Evolutionary conservation across 495 filamentous ascomycete species (phyloP).

Genomic region (Aspergillus campestris): DNA sequence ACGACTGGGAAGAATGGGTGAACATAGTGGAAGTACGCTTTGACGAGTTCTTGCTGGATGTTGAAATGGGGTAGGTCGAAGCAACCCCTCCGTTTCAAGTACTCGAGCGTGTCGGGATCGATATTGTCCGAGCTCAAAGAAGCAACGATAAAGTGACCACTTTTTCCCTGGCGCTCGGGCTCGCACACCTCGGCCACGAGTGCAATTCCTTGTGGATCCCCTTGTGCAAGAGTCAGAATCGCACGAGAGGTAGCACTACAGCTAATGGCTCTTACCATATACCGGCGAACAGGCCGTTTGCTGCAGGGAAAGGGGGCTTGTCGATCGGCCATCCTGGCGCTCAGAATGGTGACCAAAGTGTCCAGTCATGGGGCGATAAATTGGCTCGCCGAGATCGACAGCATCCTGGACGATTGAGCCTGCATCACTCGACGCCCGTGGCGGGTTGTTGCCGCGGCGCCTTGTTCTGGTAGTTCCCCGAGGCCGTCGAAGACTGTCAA

Average conservation of each 20-base stretch:
- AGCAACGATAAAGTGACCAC: not conserved
- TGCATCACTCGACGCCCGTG: too few relatives aligned
- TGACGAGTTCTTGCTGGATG: not conserved
- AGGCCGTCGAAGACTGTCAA: too few relatives aligned
- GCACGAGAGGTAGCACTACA: not conserved
- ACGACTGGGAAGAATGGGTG: slow-evolving; percentile 1
- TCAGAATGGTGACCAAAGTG: too few relatives aligned
- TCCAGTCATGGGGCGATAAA: not conserved
- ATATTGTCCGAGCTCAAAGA: not conserved
- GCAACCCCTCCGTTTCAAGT: not conserved
- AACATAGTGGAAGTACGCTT: slow-evolving; percentile 2
- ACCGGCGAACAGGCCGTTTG: not conserved
- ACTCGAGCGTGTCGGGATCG: not conserved
- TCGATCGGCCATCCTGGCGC: not conserved
- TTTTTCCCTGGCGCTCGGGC: not conserved
- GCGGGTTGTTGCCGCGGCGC: too few relatives aligned
- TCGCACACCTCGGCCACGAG: not conserved
- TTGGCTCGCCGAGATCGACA: too few relatives aligned
- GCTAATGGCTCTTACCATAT: not conserved
- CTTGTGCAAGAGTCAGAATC: not conserved
- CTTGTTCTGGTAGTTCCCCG: too few relatives aligned
- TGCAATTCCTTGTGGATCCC: not conserved
- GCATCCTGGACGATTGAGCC: too few relatives aligned
- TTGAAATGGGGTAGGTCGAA: not conserved
- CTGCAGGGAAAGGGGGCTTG: not conserved